These are phyloP conservation scores for Mycena rosella DNA, from an alignment of 768 basidiomycete species.

Conservation along the genomic window DNA sequence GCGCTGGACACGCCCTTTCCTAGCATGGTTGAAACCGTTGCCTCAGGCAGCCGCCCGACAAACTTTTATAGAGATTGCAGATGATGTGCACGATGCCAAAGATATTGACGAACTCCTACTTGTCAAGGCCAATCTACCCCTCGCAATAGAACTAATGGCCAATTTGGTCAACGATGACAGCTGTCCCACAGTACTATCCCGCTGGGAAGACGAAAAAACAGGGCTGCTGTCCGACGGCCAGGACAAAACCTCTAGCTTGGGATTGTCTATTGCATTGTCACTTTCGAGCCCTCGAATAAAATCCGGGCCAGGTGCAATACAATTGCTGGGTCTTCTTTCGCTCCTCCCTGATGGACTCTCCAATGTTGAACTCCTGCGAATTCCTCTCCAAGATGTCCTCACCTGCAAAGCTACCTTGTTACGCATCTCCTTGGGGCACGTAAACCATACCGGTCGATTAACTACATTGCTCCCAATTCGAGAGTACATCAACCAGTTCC, in stretches of 20 bases:
- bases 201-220: slow-evolving; percentile 17
- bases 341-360: background rate
- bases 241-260: slow-evolving; percentile 22
- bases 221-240: slow-evolving; percentile 15
- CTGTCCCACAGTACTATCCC: background rate
- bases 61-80: slow-evolving; percentile 18
- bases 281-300: slow-evolving; percentile 17
- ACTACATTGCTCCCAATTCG: background rate
- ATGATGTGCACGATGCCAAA: background rate
- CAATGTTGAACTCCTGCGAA: background rate
- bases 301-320: background rate
- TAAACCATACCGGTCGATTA: background rate
- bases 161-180: slow-evolving; percentile 11
- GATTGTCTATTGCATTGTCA: slow-evolving; percentile 17
- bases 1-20: slow-evolving; percentile 20
- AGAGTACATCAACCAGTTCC: background rate
- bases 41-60: slow-evolving; percentile 9
- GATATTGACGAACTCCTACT: slow-evolving; percentile 1
- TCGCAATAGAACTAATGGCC: slow-evolving; percentile 24
- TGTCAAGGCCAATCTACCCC: slow-evolving; percentile 18
- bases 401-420: background rate
- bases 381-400: background rate
- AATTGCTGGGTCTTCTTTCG: background rate
- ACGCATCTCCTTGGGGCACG: background rate
- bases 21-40: slow-evolving; percentile 5